phyloP scores from a whole-genome alignment of 257 asterid species.

The Eucommia ulmoides region DNA sequence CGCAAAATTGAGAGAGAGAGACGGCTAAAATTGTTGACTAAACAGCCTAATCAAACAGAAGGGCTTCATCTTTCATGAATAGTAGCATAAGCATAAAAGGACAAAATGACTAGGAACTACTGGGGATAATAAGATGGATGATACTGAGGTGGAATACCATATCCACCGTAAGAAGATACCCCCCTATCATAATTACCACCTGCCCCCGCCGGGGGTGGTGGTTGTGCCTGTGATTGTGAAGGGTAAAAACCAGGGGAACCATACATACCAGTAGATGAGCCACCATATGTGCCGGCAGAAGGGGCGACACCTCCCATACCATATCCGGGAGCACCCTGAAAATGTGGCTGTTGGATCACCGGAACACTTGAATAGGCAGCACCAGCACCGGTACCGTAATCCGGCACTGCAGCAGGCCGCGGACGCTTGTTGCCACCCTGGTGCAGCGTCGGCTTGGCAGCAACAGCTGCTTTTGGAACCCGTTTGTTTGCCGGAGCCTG shows the following conservation, averaged over 20 bases:
- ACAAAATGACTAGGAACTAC: slow-evolving; percentile 14
- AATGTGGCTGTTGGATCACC: slow-evolving; percentile 19
- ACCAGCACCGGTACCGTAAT: slow-evolving; percentile 15
- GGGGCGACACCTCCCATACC: slow-evolving; percentile 28
- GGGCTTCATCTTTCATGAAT: too few relatives aligned
- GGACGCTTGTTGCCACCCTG: slow-evolving; percentile 24
- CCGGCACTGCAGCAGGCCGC: slow-evolving; percentile 5
- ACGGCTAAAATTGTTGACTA: too few relatives aligned
- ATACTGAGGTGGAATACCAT: slow-evolving; percentile 31
- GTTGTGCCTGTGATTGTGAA: slow-evolving; percentile 22
- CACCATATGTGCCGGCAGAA: slow-evolving; percentile 27
- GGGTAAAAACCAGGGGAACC: slow-evolving; percentile 33
- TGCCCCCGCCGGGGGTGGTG: slow-evolving; percentile 26
- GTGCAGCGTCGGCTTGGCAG: slow-evolving; percentile 19
- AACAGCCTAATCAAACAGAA: too few relatives aligned
- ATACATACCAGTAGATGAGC: slow-evolving; percentile 30
- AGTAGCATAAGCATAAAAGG: too few relatives aligned
- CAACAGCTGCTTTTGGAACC: slow-evolving; percentile 19
- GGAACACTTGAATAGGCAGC: slow-evolving; percentile 10
- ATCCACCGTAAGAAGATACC: slow-evolving; percentile 29
- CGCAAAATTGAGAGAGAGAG: too few relatives aligned
- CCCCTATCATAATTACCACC: slow-evolving; percentile 31
- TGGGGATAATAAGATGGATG: slow-evolving; percentile 45
- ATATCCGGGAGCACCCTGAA: slow-evolving; percentile 24
- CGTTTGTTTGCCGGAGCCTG: slow-evolving; percentile 15